These are phyloP conservation scores for Colletotrichum agaves DNA, from an alignment of 2,329 filamentous ascomycete genomes.

Conservation along the genomic window DNA sequence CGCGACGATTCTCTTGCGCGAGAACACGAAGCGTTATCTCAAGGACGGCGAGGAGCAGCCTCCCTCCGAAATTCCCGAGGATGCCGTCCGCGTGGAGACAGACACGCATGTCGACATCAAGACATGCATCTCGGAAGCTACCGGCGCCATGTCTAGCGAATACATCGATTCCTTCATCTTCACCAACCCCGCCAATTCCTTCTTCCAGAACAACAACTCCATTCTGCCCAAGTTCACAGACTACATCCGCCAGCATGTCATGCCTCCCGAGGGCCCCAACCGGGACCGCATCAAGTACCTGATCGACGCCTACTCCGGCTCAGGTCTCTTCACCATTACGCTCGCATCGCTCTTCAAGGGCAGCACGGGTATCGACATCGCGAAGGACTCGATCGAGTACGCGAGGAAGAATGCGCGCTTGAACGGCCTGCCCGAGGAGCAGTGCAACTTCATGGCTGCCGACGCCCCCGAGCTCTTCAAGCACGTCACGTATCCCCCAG, in stretches of 20 bases:
- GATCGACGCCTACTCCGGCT: constrained; percentile 97
- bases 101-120: constrained; percentile 79
- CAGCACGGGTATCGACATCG: constrained; percentile 91
- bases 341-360: constrained; percentile 86
- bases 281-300: constrained; percentile 77
- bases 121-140: constrained; percentile 84
- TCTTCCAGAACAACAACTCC: constrained; percentile 99
- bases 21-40: constrained; percentile 77
- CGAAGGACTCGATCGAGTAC: constrained; percentile 78
- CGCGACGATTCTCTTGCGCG: constrained; percentile 88
- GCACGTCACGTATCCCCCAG: constrained; percentile 75
- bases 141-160: constrained; percentile 84
- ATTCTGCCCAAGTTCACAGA: constrained; percentile 88
- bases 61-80: constrained; percentile 48
- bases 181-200: constrained; percentile 90
- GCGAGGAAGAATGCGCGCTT: constrained; percentile 81
- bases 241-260: constrained; percentile 84
- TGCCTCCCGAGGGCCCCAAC: constrained; percentile 59
- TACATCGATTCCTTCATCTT: constrained; percentile 89
- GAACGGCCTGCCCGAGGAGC: constrained; percentile 75
- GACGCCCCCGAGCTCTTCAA: constrained; percentile 88
- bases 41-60: constrained; percentile 53
- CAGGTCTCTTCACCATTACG: constrained; percentile 95
- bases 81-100: constrained; percentile 62
- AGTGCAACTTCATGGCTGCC: constrained; percentile 87